Percentiles rank a stretch among this genome's conserved stretches.
phyloP scores from a whole-genome alignment of 2,329 filamentous ascomycete genomes.

The Myriosclerotinia duriaeana region DNA sequence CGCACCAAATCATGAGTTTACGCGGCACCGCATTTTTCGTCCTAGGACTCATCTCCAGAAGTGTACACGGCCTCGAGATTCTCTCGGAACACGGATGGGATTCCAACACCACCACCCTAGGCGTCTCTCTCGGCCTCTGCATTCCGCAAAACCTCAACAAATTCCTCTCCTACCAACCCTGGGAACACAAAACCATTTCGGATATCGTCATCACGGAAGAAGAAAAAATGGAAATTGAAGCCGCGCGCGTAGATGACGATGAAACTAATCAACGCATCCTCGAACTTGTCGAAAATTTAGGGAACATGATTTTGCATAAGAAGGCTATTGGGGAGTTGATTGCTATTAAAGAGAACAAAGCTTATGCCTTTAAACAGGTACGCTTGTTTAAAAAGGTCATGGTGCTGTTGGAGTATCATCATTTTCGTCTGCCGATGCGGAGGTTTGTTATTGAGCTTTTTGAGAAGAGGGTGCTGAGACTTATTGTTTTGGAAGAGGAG shows the following conservation, averaged over 20 bases:
- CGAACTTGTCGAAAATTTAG: conserved; percentile 80
- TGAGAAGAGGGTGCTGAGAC: conserved; percentile 81
- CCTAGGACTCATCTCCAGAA: conserved; percentile 86
- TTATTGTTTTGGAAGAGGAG: conserved; percentile 74
- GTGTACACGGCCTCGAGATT: conserved; percentile 88
- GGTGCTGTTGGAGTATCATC: conserved; percentile 80
- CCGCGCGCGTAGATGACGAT: conserved; percentile 56
- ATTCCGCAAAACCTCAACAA: conserved; percentile 76
- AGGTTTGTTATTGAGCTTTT: conserved; percentile 93
- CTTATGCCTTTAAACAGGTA: conserved; percentile 71
- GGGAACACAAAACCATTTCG: conserved; percentile 46
- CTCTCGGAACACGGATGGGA: conserved; percentile 90
- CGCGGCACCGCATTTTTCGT: conserved; percentile 97
- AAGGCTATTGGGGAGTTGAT: conserved; percentile 79
- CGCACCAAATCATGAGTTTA: conserved; percentile 85
- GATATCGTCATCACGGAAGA: conserved; percentile 44
- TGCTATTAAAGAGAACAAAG: conserved; percentile 74
- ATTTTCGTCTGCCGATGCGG: conserved; percentile 82
- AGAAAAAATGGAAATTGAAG: conserved; percentile 48
- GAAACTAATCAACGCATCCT: conserved; percentile 71
- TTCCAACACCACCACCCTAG: conserved; percentile 78
- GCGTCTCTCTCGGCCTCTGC: conserved; percentile 82
- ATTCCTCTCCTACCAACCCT: conserved; percentile 69
- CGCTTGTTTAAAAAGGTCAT: conserved; percentile 83
- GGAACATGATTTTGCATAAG: conserved; percentile 90